phyloP scores from a whole-genome alignment of 306 rosid species.

The Sophora flavescens region DNA sequence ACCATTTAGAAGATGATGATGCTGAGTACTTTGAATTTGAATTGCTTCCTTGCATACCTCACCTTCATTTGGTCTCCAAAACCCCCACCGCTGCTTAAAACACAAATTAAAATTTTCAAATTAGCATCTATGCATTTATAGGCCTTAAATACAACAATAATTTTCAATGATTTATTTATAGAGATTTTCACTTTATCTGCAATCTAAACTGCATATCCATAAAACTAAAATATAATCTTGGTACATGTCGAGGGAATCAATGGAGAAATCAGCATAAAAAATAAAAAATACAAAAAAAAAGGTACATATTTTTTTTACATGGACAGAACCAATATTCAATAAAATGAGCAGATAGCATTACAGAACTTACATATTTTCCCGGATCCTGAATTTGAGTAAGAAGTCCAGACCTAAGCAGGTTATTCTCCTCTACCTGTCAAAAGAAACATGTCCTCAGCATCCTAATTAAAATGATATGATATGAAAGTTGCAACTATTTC shows the following conservation, averaged over 20 bases:
- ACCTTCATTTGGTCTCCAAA: no score
- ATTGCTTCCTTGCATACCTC: no score
- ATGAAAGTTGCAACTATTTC: no score
- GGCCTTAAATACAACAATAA: no score
- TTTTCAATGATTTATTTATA: no score
- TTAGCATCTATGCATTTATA: no score
- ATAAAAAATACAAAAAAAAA: not conserved
- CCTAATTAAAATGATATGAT: no score
- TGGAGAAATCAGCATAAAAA: not conserved
- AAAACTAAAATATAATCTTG: slow-evolving; percentile 9
- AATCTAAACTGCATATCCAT: slow-evolving; percentile 23
- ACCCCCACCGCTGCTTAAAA: no score
- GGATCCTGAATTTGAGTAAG: slow-evolving; percentile 64
- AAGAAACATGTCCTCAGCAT: slow-evolving; percentile 38
- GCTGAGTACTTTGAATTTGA: no score
- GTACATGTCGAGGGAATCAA: slow-evolving; percentile 3
- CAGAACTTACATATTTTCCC: slow-evolving; percentile 71
- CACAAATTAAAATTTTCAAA: no score
- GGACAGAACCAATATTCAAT: slow-evolving; percentile 6
- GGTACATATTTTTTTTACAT: not conserved
- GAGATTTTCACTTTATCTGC: slow-evolving; percentile 1
- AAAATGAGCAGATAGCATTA: slow-evolving; percentile 21
- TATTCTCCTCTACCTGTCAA: slow-evolving; percentile 83
- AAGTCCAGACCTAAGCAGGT: slow-evolving; percentile 72
- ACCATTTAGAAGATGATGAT: no score